Evolutionary conservation across 768 basidiomycete genomes (phyloP).

Genomic region (Tephrocybe rancida): DNA sequence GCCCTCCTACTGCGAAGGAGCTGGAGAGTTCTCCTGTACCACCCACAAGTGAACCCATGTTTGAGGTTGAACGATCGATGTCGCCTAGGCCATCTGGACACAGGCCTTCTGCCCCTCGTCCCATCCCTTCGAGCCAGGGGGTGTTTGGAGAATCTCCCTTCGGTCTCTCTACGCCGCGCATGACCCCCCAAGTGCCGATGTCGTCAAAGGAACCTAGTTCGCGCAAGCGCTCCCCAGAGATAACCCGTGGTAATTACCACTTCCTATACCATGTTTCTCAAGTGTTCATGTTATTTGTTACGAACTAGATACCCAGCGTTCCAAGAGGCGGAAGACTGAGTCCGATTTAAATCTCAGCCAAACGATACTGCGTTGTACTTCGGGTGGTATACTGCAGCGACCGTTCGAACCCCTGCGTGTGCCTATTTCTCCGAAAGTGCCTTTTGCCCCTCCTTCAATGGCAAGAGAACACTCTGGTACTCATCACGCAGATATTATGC

Average conservation of each 20-base stretch:
- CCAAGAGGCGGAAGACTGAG: constrained; percentile 15
- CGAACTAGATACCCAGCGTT: not conserved
- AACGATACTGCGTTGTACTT: not conserved
- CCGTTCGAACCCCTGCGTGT: not conserved
- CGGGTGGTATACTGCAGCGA: too few relatives aligned
- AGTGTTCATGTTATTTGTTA: not conserved
- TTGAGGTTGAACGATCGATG: not conserved
- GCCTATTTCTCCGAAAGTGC: not conserved
- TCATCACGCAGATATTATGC: too few relatives aligned
- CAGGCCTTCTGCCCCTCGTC: not conserved
- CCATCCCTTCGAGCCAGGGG: not conserved
- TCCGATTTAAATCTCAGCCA: not conserved
- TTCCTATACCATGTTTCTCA: not conserved
- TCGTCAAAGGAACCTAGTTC: not conserved
- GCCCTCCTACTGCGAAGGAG: not conserved
- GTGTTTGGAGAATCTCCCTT: not conserved
- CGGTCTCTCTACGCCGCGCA: constrained; percentile 1
- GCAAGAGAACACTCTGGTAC: too few relatives aligned
- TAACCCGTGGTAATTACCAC: not conserved
- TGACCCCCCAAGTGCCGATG: not conserved
- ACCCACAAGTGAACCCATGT: not conserved
- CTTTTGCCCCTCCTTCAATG: not conserved
- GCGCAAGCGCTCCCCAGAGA: not conserved
- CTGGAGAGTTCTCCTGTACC: not conserved
- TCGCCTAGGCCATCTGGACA: not conserved